A percentile compares a stretch with the other conserved stretches of the same genome.
Evolutionary conservation across 768 basidiomycete genomes (phyloP).

Genomic region (Coprinellus micaceus): DNA sequence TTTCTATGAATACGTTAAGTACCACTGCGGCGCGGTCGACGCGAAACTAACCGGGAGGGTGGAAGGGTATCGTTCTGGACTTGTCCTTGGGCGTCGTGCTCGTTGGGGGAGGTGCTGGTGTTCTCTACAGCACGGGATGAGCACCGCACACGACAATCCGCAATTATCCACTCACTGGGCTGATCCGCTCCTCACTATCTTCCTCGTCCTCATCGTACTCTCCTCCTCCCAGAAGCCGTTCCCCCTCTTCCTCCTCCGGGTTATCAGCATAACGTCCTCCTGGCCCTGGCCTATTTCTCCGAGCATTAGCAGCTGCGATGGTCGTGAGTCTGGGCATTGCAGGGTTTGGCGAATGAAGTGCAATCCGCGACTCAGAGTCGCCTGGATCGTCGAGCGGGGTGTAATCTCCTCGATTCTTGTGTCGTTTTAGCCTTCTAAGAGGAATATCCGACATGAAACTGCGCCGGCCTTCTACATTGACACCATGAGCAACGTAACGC

Average conservation of each 20-base stretch:
- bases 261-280: slow-evolving; percentile 60
- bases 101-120: slow-evolving; percentile 22
- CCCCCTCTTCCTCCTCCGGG: slow-evolving; percentile 53
- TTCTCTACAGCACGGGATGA: slow-evolving; percentile 15
- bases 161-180: slow-evolving; percentile 17
- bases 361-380: slow-evolving; percentile 6
- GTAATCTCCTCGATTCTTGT: slow-evolving; percentile 46
- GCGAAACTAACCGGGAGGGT: slow-evolving; percentile 49
- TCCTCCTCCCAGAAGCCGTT: slow-evolving; percentile 42
- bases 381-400: slow-evolving; percentile 33
- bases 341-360: slow-evolving; percentile 10
- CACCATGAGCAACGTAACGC: background rate
- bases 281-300: slow-evolving; percentile 30
- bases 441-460: slow-evolving; percentile 68
- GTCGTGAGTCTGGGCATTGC: slow-evolving; percentile 20
- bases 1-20: slow-evolving; percentile 42
- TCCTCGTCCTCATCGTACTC: slow-evolving; percentile 35
- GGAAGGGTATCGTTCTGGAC: slow-evolving; percentile 75
- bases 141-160: no score
- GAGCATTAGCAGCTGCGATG: slow-evolving; percentile 25
- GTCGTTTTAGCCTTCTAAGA: slow-evolving; percentile 55
- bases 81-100: slow-evolving; percentile 50
- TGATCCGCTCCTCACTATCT: background rate
- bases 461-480: background rate
- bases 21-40: background rate